Percentiles rank a stretch among this genome's conserved stretches.
Evolutionary conservation across 352 stramenopile species (phyloP).

Genomic region (Phytophthora megakarya): DNA sequence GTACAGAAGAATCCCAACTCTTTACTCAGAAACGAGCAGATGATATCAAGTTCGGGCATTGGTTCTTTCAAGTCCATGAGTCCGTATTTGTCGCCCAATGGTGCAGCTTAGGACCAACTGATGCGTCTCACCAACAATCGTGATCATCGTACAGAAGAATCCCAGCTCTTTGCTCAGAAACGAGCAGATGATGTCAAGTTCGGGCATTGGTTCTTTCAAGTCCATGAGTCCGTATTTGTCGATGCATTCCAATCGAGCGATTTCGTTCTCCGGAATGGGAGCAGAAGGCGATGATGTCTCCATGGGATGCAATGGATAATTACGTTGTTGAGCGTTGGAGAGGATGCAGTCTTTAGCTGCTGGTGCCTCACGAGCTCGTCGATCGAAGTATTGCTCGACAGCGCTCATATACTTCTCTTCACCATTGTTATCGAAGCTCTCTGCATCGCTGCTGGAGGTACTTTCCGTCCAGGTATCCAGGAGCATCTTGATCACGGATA

Average conservation of each 20-base stretch:
- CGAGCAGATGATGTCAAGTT: conserved; percentile 66
- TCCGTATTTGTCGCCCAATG: conserved; percentile 28
- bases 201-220: conserved; percentile 39
- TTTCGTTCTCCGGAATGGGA: conserved; percentile 51
- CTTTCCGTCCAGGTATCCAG: conserved; percentile 10
- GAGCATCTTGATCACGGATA: conserved; percentile 49
- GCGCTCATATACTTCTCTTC: conserved; percentile 39
- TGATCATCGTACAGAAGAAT: conserved; percentile 61
- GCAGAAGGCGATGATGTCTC: conserved; percentile 23
- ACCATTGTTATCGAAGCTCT: conserved; percentile 4
- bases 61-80: conserved; percentile 49
- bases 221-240: conserved; percentile 47
- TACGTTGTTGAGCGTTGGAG: conserved; percentile 41
- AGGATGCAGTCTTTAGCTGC: conserved; percentile 40
- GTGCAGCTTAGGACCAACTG: conserved; percentile 55
- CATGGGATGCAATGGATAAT: conserved; percentile 44
- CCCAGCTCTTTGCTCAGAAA: conserved; percentile 54
- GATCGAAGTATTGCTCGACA: conserved; percentile 40
- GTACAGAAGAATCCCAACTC: conserved; percentile 57
- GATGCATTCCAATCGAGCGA: conserved; percentile 44
- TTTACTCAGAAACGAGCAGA: conserved; percentile 56
- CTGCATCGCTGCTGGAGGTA: conserved; percentile 7
- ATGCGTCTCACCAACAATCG: conserved; percentile 55
- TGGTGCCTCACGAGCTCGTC: conserved; percentile 28
- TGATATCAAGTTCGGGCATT: conserved; percentile 57